These are phyloP conservation scores for Plasmodium yoelii DNA, from an alignment of 169 alveolate genomes.

Conservation along the genomic window DNA sequence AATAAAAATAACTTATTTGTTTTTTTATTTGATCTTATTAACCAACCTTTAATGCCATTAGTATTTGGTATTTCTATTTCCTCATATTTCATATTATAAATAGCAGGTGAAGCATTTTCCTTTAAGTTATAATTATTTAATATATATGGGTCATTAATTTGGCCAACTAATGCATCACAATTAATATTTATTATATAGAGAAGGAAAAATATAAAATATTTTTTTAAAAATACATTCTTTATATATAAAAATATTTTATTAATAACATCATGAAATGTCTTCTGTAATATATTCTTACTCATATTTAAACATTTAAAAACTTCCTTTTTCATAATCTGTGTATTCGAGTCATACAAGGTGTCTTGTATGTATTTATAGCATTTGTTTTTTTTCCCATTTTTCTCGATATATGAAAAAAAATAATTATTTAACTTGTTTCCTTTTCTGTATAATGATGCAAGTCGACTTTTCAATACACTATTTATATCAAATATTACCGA, in stretches of 20 bases:
- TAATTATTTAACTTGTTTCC: constrained; percentile 72
- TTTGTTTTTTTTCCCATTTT: constrained; percentile 70
- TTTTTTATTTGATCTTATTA: constrained; percentile 50
- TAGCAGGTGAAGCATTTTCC: constrained; percentile 51
- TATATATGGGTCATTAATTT: constrained; percentile 62
- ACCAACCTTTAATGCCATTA: constrained; percentile 47
- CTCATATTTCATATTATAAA: constrained; percentile 56
- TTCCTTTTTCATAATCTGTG: constrained; percentile 67
- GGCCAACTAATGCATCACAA: constrained; percentile 45
- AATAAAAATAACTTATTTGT: constrained; percentile 63
- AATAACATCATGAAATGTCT: constrained; percentile 64
- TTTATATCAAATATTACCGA: constrained; percentile 72
- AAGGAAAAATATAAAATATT: constrained; percentile 60
- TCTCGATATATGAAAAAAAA: constrained; percentile 72
- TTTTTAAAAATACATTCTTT: constrained; percentile 69
- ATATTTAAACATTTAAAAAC: constrained; percentile 39
- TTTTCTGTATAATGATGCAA: constrained; percentile 62
- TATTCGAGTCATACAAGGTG: constrained; percentile 68
- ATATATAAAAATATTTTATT: constrained; percentile 62
- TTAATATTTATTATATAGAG: constrained; percentile 64
- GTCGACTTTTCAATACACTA: constrained; percentile 34
- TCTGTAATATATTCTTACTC: constrained; percentile 57
- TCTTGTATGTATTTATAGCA: constrained; percentile 73
- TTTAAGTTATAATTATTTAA: constrained; percentile 61
- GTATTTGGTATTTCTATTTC: constrained; percentile 60